Evolutionary conservation across 2,329 filamentous ascomycete genomes (phyloP).

Genomic region (Apiospora aurea): DNA sequence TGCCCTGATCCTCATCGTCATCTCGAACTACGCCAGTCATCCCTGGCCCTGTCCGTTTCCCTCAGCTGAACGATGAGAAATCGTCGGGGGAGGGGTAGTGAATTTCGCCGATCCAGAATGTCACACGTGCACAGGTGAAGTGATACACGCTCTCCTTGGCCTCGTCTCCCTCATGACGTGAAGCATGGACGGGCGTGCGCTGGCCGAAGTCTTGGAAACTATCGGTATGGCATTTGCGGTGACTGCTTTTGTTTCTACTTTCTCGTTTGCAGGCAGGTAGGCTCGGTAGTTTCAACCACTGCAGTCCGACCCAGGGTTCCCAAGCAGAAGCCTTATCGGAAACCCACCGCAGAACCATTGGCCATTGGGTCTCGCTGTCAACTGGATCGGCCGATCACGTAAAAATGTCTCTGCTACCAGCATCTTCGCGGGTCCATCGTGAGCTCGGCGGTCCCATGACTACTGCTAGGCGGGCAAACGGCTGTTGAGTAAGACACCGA

Average conservation of each 20-base stretch:
- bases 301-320: not conserved
- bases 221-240: not conserved
- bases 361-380: not conserved
- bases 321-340: not conserved
- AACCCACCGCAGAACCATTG: not conserved
- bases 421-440: conserved; percentile 17
- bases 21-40: not conserved
- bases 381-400: conserved; percentile 1
- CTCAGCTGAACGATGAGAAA: conserved; percentile 9
- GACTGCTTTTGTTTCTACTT: conserved; percentile 4
- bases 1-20: not conserved
- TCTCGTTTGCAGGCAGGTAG: not conserved
- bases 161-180: conserved; percentile 4
- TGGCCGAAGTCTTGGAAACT: conserved; percentile 6
- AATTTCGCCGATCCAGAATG: not conserved
- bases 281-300: not conserved
- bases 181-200: not conserved
- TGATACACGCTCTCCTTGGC: conserved; percentile 2
- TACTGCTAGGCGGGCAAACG: not conserved
- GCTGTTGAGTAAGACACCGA: conserved; percentile 19
- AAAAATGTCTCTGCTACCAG: conserved; percentile 1
- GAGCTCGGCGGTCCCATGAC: conserved; percentile 4
- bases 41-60: not conserved
- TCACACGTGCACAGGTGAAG: conserved; percentile 5
- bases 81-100: not conserved